Evolutionary conservation across 2,329 filamentous ascomycete species (phyloP), one percentile per base, ranked within the genome.

Genomic region (Zymoseptoria crescenta): DNA sequence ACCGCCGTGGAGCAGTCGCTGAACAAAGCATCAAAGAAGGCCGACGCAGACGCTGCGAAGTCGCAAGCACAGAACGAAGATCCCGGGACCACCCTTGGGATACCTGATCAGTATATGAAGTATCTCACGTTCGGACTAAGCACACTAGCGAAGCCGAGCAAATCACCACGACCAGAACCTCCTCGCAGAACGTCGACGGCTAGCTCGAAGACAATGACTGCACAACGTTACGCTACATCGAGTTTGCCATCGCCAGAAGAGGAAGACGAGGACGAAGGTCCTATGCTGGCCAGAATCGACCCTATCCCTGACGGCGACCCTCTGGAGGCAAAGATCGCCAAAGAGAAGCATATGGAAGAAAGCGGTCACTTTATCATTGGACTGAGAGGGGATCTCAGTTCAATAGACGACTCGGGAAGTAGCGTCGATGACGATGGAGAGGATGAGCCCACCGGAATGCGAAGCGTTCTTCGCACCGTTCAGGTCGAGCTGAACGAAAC

Each of bases 341-440:
- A 63, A 1, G 77, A 79, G 56, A 74, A 75, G 29, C 69, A 61
- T 10, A 69, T 68, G 16, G 78, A 80, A 61, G 77, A 77, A 58
- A 65, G 70, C n/a, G 81, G 80, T 0, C 79, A 81, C 63, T 92
- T 85, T 67, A 75, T 91, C 21, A 82, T 92, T 58, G 88, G 88
- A 0, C 78, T 91, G 5, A 80, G 82, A 63, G 87, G 87, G 6
- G 80, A 86, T 41, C 79, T 88, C 30, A 81, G 85, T 10, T 79
- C 83, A 49, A 69, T 61, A 58, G 69, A 76, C 56, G 77, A 81
- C 0, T 74, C 71, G 20, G 64, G 63, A 19, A 58, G 20, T 6
- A 49, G 56, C 24, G 30, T 64, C 7, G 66, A 66, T n/a, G 72
- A 73, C 21, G 58, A 62, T 9, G 68, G 70, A 9, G 62, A 55